These are phyloP conservation scores for Colletotrichum coccodes DNA, from an alignment of 2,329 filamentous ascomycete species.

Conservation along the genomic window DNA sequence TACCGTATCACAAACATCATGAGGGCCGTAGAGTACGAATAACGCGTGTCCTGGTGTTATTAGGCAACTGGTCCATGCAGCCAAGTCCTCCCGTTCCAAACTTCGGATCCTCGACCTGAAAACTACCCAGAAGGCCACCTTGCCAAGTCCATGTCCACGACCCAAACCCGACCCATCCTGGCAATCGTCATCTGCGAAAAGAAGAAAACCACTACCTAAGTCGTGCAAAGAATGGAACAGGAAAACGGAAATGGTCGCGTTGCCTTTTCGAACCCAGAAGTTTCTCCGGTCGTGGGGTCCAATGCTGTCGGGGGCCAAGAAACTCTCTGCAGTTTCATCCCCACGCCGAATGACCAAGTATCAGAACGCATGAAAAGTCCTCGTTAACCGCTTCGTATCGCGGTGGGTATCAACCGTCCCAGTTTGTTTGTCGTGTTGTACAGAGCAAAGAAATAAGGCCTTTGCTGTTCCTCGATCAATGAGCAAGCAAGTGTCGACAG, in stretches of 20 bases:
- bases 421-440: neutral
- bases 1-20: neutral
- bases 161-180: neutral
- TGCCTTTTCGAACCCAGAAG: neutral
- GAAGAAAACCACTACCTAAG: neutral
- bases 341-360: slow-evolving; percentile 3
- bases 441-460: neutral
- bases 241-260: neutral
- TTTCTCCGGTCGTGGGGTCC: neutral
- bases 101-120: neutral
- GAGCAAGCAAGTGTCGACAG: neutral
- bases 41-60: slow-evolving; percentile 6
- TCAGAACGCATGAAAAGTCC: neutral
- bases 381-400: neutral
- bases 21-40: neutral
- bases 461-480: no score
- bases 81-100: neutral
- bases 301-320: neutral
- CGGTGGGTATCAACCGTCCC: neutral
- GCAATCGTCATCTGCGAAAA: neutral
- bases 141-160: neutral
- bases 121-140: neutral
- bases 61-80: slow-evolving; percentile 9
- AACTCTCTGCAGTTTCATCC: neutral
- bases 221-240: neutral